Conservation (phyloP, 352 stramenopile species). For the Globisporangium orthogonon region DNA sequence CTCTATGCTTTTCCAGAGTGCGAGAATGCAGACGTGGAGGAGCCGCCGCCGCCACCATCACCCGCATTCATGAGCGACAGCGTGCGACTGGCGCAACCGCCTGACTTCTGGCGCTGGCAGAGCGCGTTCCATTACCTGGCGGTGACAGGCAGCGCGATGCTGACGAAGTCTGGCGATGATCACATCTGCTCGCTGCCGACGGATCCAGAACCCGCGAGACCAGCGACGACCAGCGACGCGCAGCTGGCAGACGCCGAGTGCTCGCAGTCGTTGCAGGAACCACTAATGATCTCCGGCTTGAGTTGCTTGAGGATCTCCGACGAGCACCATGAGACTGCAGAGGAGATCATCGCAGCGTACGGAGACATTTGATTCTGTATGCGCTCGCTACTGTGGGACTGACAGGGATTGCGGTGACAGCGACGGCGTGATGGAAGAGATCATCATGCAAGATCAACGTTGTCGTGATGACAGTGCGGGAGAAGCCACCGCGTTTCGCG, state of each 20-base stretch:
- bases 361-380: constrained; percentile 7
- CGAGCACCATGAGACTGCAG: constrained; percentile 8
- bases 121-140: constrained; percentile 41
- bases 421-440: constrained; percentile 43
- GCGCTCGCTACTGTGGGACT: too few species aligned
- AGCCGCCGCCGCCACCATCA: constrained; percentile 12
- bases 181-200: constrained; percentile 26
- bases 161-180: constrained; percentile 25
- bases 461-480: background rate
- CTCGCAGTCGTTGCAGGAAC: background rate
- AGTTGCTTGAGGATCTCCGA: constrained; percentile 2
- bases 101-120: constrained; percentile 39
- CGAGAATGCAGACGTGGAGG: constrained; percentile 2
- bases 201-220: constrained; percentile 10
- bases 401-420: constrained; percentile 11
- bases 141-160: constrained; percentile 18
- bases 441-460: constrained; percentile 17
- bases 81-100: constrained; percentile 30
- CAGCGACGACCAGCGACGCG: background rate
- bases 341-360: constrained; percentile 21
- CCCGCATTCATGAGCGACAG: constrained; percentile 50
- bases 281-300: constrained; percentile 6
- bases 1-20: background rate
- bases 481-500: constrained; percentile 4
- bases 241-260: too few species aligned